phyloP scores from a whole-genome alignment of 495 filamentous ascomycete species.

The Hyaloscypha bicolor region DNA sequence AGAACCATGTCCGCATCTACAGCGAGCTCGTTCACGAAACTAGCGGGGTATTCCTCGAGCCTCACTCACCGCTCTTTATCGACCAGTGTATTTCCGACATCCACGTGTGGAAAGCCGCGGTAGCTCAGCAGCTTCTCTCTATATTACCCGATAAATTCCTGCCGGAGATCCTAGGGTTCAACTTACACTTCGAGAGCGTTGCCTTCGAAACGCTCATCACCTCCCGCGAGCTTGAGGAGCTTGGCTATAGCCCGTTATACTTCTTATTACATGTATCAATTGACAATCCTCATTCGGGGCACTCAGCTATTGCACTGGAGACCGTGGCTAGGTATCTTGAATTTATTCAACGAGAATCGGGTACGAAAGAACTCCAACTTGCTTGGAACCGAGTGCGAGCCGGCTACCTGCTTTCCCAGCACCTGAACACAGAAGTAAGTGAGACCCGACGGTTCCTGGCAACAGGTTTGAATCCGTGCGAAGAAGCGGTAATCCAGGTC shows the following conservation, averaged over 20 bases:
- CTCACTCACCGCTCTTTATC: not conserved
- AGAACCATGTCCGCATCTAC: not conserved
- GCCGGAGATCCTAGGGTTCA: not conserved
- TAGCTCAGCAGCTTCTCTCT: not conserved
- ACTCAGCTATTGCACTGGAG: not conserved
- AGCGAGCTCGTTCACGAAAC: not conserved
- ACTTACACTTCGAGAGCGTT: not conserved
- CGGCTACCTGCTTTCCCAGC: not conserved
- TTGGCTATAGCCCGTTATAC: not conserved
- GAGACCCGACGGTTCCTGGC: not conserved
- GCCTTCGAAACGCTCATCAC: not conserved
- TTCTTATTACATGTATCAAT: not conserved
- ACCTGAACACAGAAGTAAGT: not conserved
- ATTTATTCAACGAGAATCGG: not conserved
- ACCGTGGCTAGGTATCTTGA: not conserved
- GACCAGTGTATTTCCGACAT: not conserved
- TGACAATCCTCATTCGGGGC: not conserved
- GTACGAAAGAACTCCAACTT: not conserved
- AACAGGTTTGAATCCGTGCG: not conserved
- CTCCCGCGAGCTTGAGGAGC: not conserved
- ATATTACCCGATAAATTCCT: constrained; percentile 1
- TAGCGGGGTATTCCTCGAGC: not conserved
- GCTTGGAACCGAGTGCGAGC: not conserved
- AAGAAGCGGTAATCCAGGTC: not conserved
- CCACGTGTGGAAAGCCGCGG: not conserved